phyloP scores from a whole-genome alignment of 768 basidiomycete genomes.

The Leccinum subtestaceum region DNA sequence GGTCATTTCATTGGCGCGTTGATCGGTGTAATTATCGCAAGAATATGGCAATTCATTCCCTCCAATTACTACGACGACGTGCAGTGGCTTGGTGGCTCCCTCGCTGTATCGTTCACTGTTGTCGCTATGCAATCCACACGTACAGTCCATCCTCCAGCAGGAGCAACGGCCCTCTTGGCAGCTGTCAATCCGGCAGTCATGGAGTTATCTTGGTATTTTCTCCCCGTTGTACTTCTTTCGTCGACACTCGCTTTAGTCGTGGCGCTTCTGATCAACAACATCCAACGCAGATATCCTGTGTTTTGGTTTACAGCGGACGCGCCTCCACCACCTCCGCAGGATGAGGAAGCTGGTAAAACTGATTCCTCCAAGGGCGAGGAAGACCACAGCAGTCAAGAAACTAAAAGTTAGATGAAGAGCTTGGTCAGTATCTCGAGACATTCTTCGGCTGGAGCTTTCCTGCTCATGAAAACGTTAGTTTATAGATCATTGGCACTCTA shows the following conservation, averaged over 20 bases:
- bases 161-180: slow-evolving; percentile 56
- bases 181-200: slow-evolving; percentile 41
- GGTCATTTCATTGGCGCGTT: slow-evolving; percentile 44
- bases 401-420: not conserved
- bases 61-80: slow-evolving; percentile 44
- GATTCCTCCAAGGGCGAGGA: not conserved
- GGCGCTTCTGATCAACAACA: slow-evolving; percentile 49
- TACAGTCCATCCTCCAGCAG: slow-evolving; percentile 56
- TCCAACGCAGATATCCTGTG: slow-evolving; percentile 46
- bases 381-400: not conserved
- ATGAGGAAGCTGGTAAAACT: not conserved
- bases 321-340: not conserved
- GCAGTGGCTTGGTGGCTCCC: slow-evolving; percentile 37
- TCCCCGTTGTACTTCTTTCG: slow-evolving; percentile 51
- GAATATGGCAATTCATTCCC: slow-evolving; percentile 47
- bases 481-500: not conserved
- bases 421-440: slow-evolving; percentile 6
- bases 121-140: slow-evolving; percentile 52
- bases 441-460: not conserved
- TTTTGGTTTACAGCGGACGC: slow-evolving; percentile 40
- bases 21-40: slow-evolving; percentile 48
- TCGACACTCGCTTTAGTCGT: slow-evolving; percentile 35
- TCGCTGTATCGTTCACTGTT: slow-evolving; percentile 42
- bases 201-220: slow-evolving; percentile 50
- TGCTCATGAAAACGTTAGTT: slow-evolving; percentile 1